Conservation (phyloP, 345 rosid genomes). For the Populus simonii region DNA sequence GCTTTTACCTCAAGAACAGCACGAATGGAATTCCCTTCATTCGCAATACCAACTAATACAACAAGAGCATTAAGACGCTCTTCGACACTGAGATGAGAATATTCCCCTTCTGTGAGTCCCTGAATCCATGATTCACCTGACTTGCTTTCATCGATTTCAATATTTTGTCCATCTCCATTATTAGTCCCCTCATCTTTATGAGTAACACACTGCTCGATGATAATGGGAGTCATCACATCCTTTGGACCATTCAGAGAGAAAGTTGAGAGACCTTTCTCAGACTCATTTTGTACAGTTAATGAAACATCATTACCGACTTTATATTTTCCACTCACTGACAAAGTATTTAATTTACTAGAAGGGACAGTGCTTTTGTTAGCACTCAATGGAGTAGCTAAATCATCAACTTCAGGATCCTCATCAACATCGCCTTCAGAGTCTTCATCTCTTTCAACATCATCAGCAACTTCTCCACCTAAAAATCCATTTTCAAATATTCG, state of each 20-base stretch:
- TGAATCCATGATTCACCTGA: slow-evolving; percentile 85
- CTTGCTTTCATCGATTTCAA: slow-evolving; percentile 74
- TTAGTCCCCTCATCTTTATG: slow-evolving; percentile 33
- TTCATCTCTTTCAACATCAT: slow-evolving; percentile 83
- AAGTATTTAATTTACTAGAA: slow-evolving; percentile 38
- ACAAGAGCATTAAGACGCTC: slow-evolving; percentile 92
- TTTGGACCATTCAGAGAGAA: slow-evolving; percentile 39
- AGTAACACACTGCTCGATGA: slow-evolving; percentile 32
- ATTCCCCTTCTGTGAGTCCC: slow-evolving; percentile 94
- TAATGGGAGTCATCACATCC: slow-evolving; percentile 33
- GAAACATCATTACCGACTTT: slow-evolving; percentile 29
- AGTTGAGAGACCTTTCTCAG: slow-evolving; percentile 40
- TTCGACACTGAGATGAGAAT: slow-evolving; percentile 89
- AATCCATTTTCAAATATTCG: slow-evolving; percentile 88
- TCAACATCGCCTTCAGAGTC: slow-evolving; percentile 87
- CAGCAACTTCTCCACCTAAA: slow-evolving; percentile 75
- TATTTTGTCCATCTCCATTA: slow-evolving; percentile 43
- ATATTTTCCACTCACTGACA: slow-evolving; percentile 47
- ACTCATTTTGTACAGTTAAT: slow-evolving; percentile 34
- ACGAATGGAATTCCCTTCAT: slow-evolving; percentile 92
- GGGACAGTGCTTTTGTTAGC: slow-evolving; percentile 44
- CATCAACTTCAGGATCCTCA: slow-evolving; percentile 97
- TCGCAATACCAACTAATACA: slow-evolving; percentile 74
- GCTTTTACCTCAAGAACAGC: slow-evolving; percentile 78
- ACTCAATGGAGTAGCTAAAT: slow-evolving; percentile 50